phyloP scores from a whole-genome alignment of 306 rosid genomes.

The Vigna radiata region DNA sequence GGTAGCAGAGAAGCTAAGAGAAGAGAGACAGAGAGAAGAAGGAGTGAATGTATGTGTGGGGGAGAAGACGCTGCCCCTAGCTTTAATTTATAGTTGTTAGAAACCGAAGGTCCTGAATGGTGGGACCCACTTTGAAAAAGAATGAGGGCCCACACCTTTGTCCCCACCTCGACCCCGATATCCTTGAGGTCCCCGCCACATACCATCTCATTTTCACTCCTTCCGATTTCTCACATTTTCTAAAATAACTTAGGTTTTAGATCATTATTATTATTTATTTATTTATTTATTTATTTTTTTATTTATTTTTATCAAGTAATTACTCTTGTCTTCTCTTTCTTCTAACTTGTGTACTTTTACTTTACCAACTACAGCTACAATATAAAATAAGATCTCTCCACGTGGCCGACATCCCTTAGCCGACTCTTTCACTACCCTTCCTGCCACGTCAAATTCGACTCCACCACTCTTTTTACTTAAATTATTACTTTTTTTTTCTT shows the following conservation, averaged over 20 bases:
- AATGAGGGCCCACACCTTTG: conserved; percentile 39
- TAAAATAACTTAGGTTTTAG: background rate
- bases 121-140: conserved; percentile 48
- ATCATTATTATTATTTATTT: background rate
- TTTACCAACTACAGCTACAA: conserved; percentile 1
- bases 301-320: background rate
- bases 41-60: conserved; percentile 42
- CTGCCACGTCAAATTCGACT: conserved; percentile 31
- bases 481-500: background rate
- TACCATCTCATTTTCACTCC: background rate
- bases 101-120: conserved; percentile 28
- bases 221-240: too few relatives aligned
- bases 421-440: conserved; percentile 25
- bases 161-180: conserved; percentile 28
- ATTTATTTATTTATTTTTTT: background rate
- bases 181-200: conserved; percentile 59
- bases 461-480: background rate
- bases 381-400: conserved; percentile 35
- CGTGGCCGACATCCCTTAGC: conserved; percentile 46
- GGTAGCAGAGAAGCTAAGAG: conserved; percentile 11
- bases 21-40: background rate
- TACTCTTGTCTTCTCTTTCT: background rate
- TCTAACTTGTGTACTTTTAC: background rate
- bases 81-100: conserved; percentile 59
- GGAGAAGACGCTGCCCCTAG: conserved; percentile 41